Evolutionary conservation across 1,284 basidiomycete genomes (phyloP).

Genomic region (Marasmius tenuissimus): DNA sequence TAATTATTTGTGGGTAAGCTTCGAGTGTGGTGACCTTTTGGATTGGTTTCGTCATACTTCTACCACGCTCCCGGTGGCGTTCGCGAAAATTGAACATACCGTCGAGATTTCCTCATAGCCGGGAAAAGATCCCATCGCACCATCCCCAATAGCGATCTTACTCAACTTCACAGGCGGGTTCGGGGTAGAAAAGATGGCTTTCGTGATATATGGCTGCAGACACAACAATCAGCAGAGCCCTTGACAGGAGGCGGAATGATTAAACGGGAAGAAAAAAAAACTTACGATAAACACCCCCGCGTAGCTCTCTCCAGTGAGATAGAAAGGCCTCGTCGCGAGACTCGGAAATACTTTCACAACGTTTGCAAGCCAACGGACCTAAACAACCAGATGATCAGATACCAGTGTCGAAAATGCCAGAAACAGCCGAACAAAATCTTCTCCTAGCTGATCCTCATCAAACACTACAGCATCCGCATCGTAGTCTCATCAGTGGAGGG

Average conservation of each 20-base stretch:
- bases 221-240: not conserved
- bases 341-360: conserved; percentile 67
- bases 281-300: conserved; percentile 65
- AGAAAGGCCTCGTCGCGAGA: conserved; percentile 57
- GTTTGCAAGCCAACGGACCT: conserved; percentile 67
- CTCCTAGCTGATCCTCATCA: conserved; percentile 66
- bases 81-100: conserved; percentile 40
- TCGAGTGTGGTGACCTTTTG: no score
- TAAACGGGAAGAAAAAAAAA: not conserved
- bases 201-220: conserved; percentile 71
- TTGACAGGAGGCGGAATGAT: conserved; percentile 1
- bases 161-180: conserved; percentile 62
- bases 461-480: conserved; percentile 36
- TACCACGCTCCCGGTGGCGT: not conserved
- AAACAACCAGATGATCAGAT: no score
- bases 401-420: not conserved
- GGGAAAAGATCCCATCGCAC: conserved; percentile 47
- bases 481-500: not conserved
- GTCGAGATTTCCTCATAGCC: conserved; percentile 53
- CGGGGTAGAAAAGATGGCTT: conserved; percentile 59
- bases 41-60: not conserved
- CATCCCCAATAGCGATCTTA: conserved; percentile 71
- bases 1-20: conserved; percentile 74
- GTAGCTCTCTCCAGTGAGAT: conserved; percentile 67
- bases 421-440: conserved; percentile 58